These are phyloP conservation scores for Dendrocalamus sinicus DNA, from an alignment of 176 grass and related monocot genomes.

Conservation along the genomic window DNA sequence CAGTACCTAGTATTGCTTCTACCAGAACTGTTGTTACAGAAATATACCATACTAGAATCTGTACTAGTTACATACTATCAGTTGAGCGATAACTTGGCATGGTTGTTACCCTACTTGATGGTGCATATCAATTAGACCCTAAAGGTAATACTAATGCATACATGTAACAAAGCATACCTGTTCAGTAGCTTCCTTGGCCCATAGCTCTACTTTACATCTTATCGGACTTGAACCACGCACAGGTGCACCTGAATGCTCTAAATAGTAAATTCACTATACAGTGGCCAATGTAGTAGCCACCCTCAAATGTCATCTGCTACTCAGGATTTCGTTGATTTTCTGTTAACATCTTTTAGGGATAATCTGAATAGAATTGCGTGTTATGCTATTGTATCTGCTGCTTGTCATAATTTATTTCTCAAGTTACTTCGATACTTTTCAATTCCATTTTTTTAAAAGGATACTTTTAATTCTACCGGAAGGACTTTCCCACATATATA, in stretches of 20 bases:
- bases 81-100: background rate
- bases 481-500: constrained; percentile 12
- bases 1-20: background rate
- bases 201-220: background rate
- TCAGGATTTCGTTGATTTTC: background rate
- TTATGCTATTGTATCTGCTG: constrained; percentile 4
- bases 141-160: background rate
- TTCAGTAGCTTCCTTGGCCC: background rate
- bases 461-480: background rate
- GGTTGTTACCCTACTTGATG: background rate
- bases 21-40: background rate
- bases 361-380: background rate
- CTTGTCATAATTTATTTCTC: background rate
- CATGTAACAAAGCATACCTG: background rate
- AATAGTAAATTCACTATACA: background rate
- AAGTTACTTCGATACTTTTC: background rate
- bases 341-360: constrained; percentile 17
- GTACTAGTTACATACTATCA: background rate
- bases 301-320: background rate
- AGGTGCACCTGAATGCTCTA: constrained; percentile 9
- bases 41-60: background rate
- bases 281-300: constrained; percentile 5
- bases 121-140: background rate
- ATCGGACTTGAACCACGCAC: background rate
- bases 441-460: background rate